Evolutionary conservation across 345 rosid genomes (phyloP).

Genomic region (Aquilaria malaccensis): DNA sequence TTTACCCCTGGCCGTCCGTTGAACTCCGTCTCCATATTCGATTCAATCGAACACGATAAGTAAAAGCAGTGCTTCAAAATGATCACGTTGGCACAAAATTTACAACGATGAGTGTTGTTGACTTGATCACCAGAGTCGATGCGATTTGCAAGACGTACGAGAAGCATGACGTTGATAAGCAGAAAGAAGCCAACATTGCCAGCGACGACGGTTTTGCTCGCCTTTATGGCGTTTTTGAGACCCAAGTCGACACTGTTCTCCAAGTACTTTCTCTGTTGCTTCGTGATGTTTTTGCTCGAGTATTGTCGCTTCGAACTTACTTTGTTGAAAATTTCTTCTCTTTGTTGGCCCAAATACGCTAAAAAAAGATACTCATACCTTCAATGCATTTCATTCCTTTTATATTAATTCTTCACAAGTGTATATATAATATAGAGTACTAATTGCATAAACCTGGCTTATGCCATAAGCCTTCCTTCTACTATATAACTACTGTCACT

Average conservation of each 20-base stretch:
- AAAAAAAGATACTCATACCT: slow-evolving; percentile 26
- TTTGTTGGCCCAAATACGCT: no score
- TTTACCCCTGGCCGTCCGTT: not conserved
- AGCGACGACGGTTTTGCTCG: slow-evolving; percentile 62
- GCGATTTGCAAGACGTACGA: slow-evolving; percentile 62
- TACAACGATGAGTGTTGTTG: slow-evolving; percentile 39
- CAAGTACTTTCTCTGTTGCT: slow-evolving; percentile 18
- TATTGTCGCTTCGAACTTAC: not conserved
- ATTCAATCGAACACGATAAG: not conserved
- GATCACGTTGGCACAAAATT: no score
- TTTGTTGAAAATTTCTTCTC: not conserved
- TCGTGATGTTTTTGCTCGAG: not conserved
- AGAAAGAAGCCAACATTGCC: slow-evolving; percentile 39
- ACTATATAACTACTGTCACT: no score
- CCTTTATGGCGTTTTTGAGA: slow-evolving; percentile 38
- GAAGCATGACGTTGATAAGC: slow-evolving; percentile 57
- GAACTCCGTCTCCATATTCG: not conserved
- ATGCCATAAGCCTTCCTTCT: no score
- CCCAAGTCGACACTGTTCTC: slow-evolving; percentile 36
- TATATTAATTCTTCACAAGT: no score
- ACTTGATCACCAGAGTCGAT: slow-evolving; percentile 51
- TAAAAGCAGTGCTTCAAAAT: not conserved
- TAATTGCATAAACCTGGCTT: no score
- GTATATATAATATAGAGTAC: no score
- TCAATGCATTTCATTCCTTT: no score